A percentile compares a stretch with the other conserved stretches of the same genome.
Conservation (phyloP, 139 green algal genomes). For the Coelastrella sp. region DNA sequence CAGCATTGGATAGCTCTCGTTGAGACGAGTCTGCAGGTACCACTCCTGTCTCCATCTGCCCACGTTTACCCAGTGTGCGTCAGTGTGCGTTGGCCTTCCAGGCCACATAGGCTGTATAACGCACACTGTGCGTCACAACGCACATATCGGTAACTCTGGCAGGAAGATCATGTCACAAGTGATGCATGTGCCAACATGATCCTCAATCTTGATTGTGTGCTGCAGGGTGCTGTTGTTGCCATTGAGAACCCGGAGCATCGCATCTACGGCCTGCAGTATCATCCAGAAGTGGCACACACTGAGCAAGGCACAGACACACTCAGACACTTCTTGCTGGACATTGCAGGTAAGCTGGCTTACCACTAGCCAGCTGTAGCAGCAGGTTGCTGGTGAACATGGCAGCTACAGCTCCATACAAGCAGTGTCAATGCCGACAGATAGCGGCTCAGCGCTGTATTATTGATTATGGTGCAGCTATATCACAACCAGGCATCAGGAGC, state of each 20-base stretch:
- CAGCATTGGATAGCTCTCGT: too few relatives aligned
- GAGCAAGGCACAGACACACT: conserved; percentile 91
- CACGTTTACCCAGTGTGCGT: too few relatives aligned
- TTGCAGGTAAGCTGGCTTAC: conserved; percentile 57
- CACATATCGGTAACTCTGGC: not conserved
- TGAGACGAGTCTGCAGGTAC: too few relatives aligned
- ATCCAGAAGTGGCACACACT: conserved; percentile 97
- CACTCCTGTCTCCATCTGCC: too few relatives aligned
- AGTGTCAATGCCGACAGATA: not conserved
- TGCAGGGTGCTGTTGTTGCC: conserved; percentile 89
- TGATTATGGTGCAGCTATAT: not conserved
- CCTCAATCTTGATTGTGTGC: not conserved
- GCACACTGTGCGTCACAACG: not conserved
- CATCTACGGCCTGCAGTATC: conserved; percentile 97
- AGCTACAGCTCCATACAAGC: not conserved
- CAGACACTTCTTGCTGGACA: conserved; percentile 89
- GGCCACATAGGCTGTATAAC: too few relatives aligned
- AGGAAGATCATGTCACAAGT: too few relatives aligned
- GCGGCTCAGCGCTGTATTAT: not conserved
- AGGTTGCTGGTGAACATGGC: not conserved
- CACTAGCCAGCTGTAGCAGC: not conserved
- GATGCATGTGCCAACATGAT: not conserved
- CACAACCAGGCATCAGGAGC: not conserved
- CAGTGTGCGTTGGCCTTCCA: too few relatives aligned
- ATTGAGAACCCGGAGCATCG: conserved; percentile 85